A percentile compares a stretch with the other conserved stretches of the same genome.
Conservation (phyloP, 176 grass and related monocot genomes). For the Oryza officinalis region DNA sequence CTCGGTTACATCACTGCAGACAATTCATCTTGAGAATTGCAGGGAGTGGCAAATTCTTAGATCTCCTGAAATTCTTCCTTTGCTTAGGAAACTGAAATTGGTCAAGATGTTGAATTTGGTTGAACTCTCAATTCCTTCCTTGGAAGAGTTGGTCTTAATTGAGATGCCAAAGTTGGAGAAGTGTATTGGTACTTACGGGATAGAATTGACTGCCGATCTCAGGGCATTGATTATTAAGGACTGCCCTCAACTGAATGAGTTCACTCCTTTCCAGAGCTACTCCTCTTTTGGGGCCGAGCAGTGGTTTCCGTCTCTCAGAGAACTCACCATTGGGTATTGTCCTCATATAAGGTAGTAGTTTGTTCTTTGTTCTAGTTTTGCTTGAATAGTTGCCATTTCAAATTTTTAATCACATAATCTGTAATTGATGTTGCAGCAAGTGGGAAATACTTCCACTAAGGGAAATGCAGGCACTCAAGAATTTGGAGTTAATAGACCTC, state of each 20-base stretch:
- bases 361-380: neutral
- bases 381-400: neutral
- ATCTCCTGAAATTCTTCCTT: neutral
- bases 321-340: conserved; percentile 32
- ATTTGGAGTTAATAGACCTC: conserved; percentile 39
- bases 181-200: conserved; percentile 8
- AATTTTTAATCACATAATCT: too few species aligned
- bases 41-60: neutral
- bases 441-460: conserved; percentile 13
- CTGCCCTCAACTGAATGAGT: conserved; percentile 26
- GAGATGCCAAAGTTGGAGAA: conserved; percentile 34
- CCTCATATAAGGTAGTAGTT: neutral
- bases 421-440: conserved; percentile 6
- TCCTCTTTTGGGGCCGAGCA: neutral
- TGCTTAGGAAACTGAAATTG: conserved; percentile 22
- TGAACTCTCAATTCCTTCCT: conserved; percentile 35
- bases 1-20: neutral
- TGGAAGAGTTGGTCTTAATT: conserved; percentile 19
- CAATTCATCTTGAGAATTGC: conserved; percentile 24
- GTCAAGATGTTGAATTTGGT: neutral
- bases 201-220: neutral
- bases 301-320: conserved; percentile 24
- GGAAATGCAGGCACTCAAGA: conserved; percentile 11
- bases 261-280: conserved; percentile 6
- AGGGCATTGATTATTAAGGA: neutral